These are phyloP conservation scores for Pythium phragmiticola DNA, from an alignment of 352 stramenopile genomes.

Conservation along the genomic window DNA sequence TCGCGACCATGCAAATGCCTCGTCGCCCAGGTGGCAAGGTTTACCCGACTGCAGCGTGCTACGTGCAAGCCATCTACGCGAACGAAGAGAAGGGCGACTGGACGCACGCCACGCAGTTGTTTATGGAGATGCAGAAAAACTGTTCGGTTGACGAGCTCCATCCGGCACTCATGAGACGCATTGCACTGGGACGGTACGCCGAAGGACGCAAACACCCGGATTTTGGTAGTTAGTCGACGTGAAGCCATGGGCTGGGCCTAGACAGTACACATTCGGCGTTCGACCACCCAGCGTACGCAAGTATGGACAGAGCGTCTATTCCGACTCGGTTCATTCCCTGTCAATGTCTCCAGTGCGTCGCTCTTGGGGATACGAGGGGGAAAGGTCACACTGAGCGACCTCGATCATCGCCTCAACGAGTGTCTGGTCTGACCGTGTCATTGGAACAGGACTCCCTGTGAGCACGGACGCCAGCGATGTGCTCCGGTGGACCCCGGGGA, in stretches of 20 bases:
- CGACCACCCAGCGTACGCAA: no score
- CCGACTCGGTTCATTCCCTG: no score
- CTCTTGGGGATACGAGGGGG: no score
- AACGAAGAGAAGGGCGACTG: conserved; percentile 69
- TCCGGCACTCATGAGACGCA: conserved; percentile 46
- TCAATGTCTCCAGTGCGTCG: no score
- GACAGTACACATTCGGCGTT: background rate
- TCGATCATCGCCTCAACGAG: no score
- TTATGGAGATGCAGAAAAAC: conserved; percentile 72
- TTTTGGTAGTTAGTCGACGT: background rate
- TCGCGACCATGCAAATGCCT: conserved; percentile 61
- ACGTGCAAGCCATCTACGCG: conserved; percentile 74
- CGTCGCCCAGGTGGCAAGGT: conserved; percentile 12
- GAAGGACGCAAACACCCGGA: conserved; percentile 30
- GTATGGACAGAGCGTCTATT: no score
- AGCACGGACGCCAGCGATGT: no score
- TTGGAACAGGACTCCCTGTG: no score
- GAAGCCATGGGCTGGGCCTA: background rate
- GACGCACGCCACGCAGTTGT: conserved; percentile 60
- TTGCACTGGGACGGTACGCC: conserved; percentile 65
- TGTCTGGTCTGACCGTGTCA: no score
- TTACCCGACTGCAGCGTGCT: conserved; percentile 51
- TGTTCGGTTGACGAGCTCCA: conserved; percentile 52
- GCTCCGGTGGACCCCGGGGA: no score
- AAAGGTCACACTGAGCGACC: no score